Conservation (phyloP, 257 asterid species). For the Ajuga chamaepitys region DNA sequence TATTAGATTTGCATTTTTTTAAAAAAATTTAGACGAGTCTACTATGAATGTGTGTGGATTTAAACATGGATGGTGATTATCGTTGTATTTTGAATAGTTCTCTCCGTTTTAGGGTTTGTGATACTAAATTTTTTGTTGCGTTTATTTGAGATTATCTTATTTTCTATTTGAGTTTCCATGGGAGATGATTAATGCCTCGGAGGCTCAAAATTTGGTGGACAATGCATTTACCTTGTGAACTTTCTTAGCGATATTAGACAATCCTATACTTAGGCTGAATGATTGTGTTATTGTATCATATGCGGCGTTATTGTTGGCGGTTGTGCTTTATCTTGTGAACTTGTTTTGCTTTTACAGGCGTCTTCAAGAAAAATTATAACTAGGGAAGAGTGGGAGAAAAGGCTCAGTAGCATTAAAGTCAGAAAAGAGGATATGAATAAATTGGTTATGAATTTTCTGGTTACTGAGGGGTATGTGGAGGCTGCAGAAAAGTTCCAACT, state of each 20-base stretch:
- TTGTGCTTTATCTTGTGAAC: constrained; percentile 5
- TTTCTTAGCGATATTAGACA: background rate
- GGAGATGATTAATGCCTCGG: background rate
- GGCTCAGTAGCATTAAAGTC: constrained; percentile 45
- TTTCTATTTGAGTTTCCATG: background rate
- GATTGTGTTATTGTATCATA: background rate
- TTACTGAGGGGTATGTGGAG: constrained; percentile 77
- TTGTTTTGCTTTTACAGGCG: constrained; percentile 36
- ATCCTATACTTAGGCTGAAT: background rate
- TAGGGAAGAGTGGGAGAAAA: constrained; percentile 76
- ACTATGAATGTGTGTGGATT: background rate
- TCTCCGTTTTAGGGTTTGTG: background rate
- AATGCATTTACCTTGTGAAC: background rate
- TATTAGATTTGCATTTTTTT: background rate
- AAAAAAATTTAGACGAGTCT: no score
- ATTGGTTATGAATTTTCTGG: constrained; percentile 80
- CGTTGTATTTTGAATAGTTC: background rate
- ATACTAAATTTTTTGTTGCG: background rate
- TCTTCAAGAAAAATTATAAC: constrained; percentile 59
- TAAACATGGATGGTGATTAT: background rate
- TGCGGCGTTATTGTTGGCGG: background rate
- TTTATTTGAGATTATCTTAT: background rate
- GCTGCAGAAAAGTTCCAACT: constrained; percentile 68
- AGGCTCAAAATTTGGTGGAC: background rate
- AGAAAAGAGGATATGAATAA: constrained; percentile 74